Conservation (phyloP, 768 basidiomycete genomes). For the Dacryopinax primogenitus region DNA sequence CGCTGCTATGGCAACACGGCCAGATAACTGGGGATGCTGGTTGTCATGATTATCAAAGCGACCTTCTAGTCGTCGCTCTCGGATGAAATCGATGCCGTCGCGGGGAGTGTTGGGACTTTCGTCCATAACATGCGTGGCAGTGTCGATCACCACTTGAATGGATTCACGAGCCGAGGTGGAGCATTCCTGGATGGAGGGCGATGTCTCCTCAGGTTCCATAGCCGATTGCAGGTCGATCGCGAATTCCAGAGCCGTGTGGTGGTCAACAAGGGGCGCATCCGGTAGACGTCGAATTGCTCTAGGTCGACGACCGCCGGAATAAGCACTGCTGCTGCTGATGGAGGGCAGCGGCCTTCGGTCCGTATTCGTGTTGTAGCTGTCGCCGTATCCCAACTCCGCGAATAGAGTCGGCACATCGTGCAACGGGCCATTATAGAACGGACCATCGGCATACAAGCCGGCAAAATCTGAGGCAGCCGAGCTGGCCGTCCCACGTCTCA, state of each 20-base stretch:
- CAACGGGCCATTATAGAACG: background rate
- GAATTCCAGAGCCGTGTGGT: background rate
- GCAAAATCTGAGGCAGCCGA: background rate
- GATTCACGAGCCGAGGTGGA: background rate
- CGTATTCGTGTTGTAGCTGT: background rate
- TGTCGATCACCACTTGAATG: background rate
- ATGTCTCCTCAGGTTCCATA: background rate
- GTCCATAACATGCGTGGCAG: background rate
- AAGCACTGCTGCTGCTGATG: background rate
- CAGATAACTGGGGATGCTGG: background rate
- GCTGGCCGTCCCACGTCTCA: background rate
- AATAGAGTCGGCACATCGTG: background rate
- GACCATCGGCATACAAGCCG: background rate
- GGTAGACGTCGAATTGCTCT: background rate
- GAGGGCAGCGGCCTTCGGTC: background rate
- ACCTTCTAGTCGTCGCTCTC: background rate
- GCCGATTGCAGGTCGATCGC: background rate
- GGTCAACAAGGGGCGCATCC: background rate
- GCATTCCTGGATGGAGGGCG: background rate
- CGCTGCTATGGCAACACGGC: background rate
- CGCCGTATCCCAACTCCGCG: background rate
- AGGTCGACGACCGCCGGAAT: background rate
- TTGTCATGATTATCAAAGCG: background rate
- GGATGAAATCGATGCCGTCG: conserved; percentile 1
- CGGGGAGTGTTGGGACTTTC: conserved; percentile 2